Percentiles rank a stretch among this genome's conserved stretches.
Evolutionary conservation across 169 alveolate species (phyloP).

Genomic region (Babesia ovis): DNA sequence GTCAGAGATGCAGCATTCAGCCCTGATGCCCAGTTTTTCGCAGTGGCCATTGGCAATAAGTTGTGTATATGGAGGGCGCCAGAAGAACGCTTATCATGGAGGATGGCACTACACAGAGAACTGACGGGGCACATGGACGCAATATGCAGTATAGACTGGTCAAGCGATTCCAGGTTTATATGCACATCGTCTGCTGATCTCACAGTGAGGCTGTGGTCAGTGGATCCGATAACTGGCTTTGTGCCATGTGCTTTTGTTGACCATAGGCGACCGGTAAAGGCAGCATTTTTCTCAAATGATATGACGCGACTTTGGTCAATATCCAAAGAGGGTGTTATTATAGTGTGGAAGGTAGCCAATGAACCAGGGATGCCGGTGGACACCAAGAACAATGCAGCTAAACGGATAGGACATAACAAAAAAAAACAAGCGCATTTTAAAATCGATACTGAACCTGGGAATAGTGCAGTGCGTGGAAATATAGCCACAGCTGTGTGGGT

Average conservation of each 20-base stretch:
- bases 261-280: constrained; percentile 77
- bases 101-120: constrained; percentile 72
- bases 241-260: constrained; percentile 79
- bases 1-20: constrained; percentile 70
- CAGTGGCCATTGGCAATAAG: constrained; percentile 67
- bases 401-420: constrained; percentile 36
- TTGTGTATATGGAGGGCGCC: constrained; percentile 75
- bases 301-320: constrained; percentile 78
- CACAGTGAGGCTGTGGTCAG: constrained; percentile 83
- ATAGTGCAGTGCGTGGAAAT: constrained; percentile 4
- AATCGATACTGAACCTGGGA: background rate
- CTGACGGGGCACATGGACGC: constrained; percentile 77
- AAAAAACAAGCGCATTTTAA: background rate
- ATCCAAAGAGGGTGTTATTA: constrained; percentile 82
- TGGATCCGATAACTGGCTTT: constrained; percentile 66
- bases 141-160: constrained; percentile 77
- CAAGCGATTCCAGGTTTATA: constrained; percentile 71
- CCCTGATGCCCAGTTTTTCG: constrained; percentile 68
- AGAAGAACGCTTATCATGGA: constrained; percentile 64
- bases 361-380: background rate
- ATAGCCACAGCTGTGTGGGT: constrained; percentile 65
- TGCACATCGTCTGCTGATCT: constrained; percentile 79
- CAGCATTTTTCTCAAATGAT: constrained; percentile 79
- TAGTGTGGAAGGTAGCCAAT: constrained; percentile 74
- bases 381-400: constrained; percentile 29